These are phyloP conservation scores for Pythium guiyangense DNA, from an alignment of 352 stramenopile genomes.

Conservation along the genomic window DNA sequence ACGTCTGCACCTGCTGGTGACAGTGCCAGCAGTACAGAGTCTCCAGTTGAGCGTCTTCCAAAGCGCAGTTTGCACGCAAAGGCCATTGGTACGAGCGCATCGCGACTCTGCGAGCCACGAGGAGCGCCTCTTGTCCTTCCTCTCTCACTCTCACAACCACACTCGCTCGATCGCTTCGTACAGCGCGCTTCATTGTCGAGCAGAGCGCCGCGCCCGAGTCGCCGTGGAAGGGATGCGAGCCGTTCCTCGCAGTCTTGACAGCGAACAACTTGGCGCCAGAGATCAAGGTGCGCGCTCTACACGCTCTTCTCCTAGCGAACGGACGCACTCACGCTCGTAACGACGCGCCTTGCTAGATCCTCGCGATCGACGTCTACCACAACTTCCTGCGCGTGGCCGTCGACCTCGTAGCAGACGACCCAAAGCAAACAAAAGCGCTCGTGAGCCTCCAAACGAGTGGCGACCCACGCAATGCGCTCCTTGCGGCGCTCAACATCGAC, in stretches of 20 bases:
- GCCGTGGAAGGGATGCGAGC: constrained; percentile 43
- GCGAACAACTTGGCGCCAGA: background rate
- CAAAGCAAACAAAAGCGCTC: constrained; percentile 6
- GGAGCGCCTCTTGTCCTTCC: background rate
- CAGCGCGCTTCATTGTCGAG: constrained; percentile 45
- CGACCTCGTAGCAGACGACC: background rate
- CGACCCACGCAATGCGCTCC: constrained; percentile 22
- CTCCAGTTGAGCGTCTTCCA: background rate
- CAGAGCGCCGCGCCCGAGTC: constrained; percentile 17
- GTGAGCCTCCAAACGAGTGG: constrained; percentile 29
- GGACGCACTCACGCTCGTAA: background rate
- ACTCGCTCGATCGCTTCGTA: background rate
- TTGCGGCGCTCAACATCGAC: constrained; percentile 22
- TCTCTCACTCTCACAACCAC: too few relatives aligned
- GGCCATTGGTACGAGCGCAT: constrained; percentile 28
- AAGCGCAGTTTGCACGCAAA: constrained; percentile 23
- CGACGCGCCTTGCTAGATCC: constrained; percentile 5
- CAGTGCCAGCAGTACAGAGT: background rate
- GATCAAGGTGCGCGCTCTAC: constrained; percentile 5
- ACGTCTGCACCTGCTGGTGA: background rate
- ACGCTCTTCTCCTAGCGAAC: background rate
- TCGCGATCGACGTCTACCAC: constrained; percentile 20
- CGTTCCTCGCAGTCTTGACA: constrained; percentile 17
- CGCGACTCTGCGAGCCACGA: background rate
- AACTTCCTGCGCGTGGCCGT: constrained; percentile 17